Evolutionary conservation across 2,329 filamentous ascomycete species (phyloP).

Genomic region (Calonectria crousiana): DNA sequence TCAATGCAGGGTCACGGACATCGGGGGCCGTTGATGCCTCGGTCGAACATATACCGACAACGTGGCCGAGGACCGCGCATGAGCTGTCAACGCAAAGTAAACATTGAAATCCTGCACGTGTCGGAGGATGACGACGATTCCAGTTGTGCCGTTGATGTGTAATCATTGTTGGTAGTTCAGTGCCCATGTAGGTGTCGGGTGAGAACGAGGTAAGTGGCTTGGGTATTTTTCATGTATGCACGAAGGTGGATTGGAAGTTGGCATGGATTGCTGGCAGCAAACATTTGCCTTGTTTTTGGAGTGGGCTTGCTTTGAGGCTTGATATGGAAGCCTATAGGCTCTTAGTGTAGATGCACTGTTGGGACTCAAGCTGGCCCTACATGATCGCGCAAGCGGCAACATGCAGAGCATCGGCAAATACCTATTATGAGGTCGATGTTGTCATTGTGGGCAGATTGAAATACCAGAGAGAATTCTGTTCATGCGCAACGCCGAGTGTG

Average conservation of each 20-base stretch:
- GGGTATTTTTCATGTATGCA: constrained; percentile 3
- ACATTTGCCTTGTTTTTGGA: neutral
- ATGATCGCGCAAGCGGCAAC: neutral
- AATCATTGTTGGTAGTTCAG: constrained; percentile 1
- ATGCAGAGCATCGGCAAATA: neutral
- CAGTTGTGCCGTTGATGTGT: neutral
- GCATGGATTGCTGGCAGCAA: neutral
- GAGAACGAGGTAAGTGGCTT: neutral
- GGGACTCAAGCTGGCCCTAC: neutral
- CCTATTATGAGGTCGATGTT: neutral
- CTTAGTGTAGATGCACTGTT: neutral
- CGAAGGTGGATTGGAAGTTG: constrained; percentile 8
- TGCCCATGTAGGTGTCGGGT: constrained; percentile 8
- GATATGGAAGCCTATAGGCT: neutral
- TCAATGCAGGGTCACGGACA: constrained; percentile 12
- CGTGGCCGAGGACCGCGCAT: neutral
- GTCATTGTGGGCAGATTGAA: constrained; percentile 4
- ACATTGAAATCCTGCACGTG: neutral
- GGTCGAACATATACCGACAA: constrained; percentile 15
- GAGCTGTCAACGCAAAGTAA: neutral
- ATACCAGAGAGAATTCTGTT: neutral
- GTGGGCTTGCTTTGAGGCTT: neutral
- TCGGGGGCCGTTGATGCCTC: constrained; percentile 8
- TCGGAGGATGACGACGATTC: neutral
- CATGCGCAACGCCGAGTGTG: neutral